phyloP scores from a whole-genome alignment of 306 rosid genomes.

The Inga leiocalycina region DNA sequence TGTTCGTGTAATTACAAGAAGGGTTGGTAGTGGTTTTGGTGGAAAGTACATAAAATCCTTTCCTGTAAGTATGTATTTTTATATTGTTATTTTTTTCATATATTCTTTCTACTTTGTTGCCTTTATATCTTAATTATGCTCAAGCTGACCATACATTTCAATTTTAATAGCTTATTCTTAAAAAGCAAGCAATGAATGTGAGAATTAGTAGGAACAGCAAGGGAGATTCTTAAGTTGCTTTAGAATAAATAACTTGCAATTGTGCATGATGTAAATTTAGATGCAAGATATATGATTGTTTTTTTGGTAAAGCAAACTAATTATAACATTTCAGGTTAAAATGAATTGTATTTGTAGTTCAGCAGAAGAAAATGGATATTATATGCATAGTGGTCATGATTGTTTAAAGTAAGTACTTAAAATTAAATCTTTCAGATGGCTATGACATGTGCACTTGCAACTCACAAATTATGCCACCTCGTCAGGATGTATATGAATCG shows the following conservation, averaged over 20 bases:
- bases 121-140: neutral
- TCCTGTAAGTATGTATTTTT: constrained; percentile 59
- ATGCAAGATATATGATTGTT: neutral
- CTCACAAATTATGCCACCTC: constrained; percentile 71
- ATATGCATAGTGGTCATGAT: neutral
- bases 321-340: neutral
- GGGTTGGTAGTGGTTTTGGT: constrained; percentile 96
- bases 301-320: neutral
- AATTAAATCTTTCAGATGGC: constrained; percentile 60
- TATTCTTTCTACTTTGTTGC: neutral
- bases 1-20: constrained; percentile 82
- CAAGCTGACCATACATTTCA: neutral
- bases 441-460: constrained; percentile 83
- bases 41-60: constrained; percentile 65
- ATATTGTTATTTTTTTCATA: neutral
- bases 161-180: neutral
- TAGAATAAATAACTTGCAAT: neutral
- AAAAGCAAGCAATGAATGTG: neutral
- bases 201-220: neutral
- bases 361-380: neutral
- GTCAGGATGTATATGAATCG: constrained; percentile 79
- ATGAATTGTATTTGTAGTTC: neutral
- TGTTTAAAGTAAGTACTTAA: constrained; percentile 14
- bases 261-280: neutral
- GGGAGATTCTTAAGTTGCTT: neutral